A percentile compares a stretch with the other conserved stretches of the same genome.
phyloP scores from a whole-genome alignment of 2,329 filamentous ascomycete species.

The Aspergillus puulaauensis region DNA sequence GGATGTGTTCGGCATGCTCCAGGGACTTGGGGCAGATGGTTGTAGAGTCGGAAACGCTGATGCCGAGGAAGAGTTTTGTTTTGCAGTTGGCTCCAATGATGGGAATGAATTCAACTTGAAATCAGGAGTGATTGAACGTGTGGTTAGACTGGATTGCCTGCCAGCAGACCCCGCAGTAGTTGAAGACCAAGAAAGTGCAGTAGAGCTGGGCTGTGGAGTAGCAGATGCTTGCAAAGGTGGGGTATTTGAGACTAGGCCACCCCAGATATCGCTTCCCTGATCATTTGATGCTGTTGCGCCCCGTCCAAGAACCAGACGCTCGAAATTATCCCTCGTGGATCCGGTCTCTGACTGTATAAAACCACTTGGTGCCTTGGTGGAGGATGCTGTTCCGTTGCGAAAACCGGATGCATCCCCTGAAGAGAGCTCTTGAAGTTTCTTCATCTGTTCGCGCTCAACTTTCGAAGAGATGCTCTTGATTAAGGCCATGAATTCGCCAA shows the following conservation, averaged over 20 bases:
- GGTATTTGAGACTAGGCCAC: conserved; percentile 30
- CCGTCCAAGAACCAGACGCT: conserved; percentile 81
- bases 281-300: conserved; percentile 36
- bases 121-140: conserved; percentile 54
- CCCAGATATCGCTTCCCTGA: conserved; percentile 34
- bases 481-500: conserved; percentile 83
- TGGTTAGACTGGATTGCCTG: conserved; percentile 24
- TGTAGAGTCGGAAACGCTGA: conserved; percentile 30
- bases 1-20: conserved; percentile 15
- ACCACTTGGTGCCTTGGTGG: conserved; percentile 26
- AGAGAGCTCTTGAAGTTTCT: conserved; percentile 81
- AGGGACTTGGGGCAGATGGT: conserved; percentile 27
- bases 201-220: conserved; percentile 19
- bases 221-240: conserved; percentile 26
- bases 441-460: conserved; percentile 85
- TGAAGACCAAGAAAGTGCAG: conserved; percentile 47
- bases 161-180: conserved; percentile 20
- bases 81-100: conserved; percentile 43
- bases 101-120: conserved; percentile 49
- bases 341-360: conserved; percentile 49
- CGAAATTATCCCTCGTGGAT: conserved; percentile 72
- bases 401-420: conserved; percentile 54
- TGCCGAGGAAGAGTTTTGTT: conserved; percentile 30
- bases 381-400: conserved; percentile 25
- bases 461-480: conserved; percentile 77